A percentile compares a stretch with the other conserved stretches of the same genome.
These are phyloP conservation scores for Collybia nuda DNA, from an alignment of 768 basidiomycete species.

Conservation along the genomic window DNA sequence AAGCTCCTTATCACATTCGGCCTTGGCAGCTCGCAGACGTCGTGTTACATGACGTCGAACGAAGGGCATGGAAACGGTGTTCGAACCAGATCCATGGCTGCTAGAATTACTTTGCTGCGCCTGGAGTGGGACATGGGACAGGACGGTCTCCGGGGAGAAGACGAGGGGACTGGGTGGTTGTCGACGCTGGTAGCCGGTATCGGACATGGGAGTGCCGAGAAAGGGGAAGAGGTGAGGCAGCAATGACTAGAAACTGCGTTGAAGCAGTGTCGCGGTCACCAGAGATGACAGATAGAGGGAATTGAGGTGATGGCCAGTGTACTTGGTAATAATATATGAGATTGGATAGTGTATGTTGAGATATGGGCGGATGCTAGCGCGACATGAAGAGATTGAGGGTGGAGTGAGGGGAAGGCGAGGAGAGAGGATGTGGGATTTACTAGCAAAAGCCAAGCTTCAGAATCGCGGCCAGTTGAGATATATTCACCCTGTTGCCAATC, in stretches of 20 bases:
- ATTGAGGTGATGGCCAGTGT: slow-evolving; percentile 16
- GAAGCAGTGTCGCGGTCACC: slow-evolving; percentile 7
- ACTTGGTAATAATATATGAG: slow-evolving; percentile 16
- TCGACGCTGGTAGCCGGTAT: slow-evolving; percentile 48
- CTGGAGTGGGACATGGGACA: slow-evolving; percentile 42
- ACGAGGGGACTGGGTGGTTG: slow-evolving; percentile 81
- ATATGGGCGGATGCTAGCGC: slow-evolving; percentile 18
- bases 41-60: slow-evolving; percentile 91
- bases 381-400: slow-evolving; percentile 28
- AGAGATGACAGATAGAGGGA: neutral
- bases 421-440: slow-evolving; percentile 22
- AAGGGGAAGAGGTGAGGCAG: slow-evolving; percentile 15
- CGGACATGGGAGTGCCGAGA: slow-evolving; percentile 40
- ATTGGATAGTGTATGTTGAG: slow-evolving; percentile 10
- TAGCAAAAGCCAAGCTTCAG: slow-evolving; percentile 5
- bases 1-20: slow-evolving; percentile 95
- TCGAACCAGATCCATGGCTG: slow-evolving; percentile 52
- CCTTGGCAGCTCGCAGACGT: slow-evolving; percentile 91
- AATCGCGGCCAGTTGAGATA: slow-evolving; percentile 6
- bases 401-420: slow-evolving; percentile 8
- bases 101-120: slow-evolving; percentile 36
- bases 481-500: slow-evolving; percentile 13
- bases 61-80: slow-evolving; percentile 89
- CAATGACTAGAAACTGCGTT: slow-evolving; percentile 18
- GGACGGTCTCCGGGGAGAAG: slow-evolving; percentile 66